Evolutionary conservation across 208 protist species (phyloP), one percentile per base, ranked within the genome.

Genomic region (Leishmania turanica): DNA sequence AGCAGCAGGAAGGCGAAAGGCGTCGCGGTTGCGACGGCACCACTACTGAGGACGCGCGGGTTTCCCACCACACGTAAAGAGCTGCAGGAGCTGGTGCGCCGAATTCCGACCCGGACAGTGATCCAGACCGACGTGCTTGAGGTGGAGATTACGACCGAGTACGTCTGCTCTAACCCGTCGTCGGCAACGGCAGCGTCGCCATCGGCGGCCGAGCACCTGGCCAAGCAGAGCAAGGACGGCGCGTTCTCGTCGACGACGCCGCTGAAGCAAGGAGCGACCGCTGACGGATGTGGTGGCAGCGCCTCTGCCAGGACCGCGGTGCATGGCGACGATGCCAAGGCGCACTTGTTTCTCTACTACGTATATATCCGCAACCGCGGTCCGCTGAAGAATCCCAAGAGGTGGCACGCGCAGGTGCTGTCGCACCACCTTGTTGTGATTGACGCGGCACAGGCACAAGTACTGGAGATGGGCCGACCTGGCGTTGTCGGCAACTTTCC

Each of bases 401-500:
- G 85, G 77, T 96, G 91, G 92, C 91, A 96, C 78, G 92, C 84
- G 40, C 91, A 96, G 80, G 54, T 98, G 31, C 66, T 96, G 49
- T 98, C 95, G 24, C 87, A 92, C 27, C 95, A 98, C 70, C 82
- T 92, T 69, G 87, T 93, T 15, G 80, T 97, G 27, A 81, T 96
- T 24, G 90, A 94, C 78, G 84, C 84, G 17, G 84, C 83, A 40
- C 72, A 78, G 49, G 80, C 79, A 17, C 70, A 82, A 58, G 81
- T 95, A 80, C 75, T 91, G 47, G 93, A 98, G 86, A 87, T 95
- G 79, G 88, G 88, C 79, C 81, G 90, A 27, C 90, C 92, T 27
- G 94, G 93, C n/a, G 89, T 94, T 53, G 75, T 88, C 49, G 94
- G 94, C 54, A 95, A 98, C 81, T 91, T 93, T 65, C 91, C 92